phyloP scores from a whole-genome alignment of 2,329 filamentous ascomycete species.

The Ampelomyces quisqualis region DNA sequence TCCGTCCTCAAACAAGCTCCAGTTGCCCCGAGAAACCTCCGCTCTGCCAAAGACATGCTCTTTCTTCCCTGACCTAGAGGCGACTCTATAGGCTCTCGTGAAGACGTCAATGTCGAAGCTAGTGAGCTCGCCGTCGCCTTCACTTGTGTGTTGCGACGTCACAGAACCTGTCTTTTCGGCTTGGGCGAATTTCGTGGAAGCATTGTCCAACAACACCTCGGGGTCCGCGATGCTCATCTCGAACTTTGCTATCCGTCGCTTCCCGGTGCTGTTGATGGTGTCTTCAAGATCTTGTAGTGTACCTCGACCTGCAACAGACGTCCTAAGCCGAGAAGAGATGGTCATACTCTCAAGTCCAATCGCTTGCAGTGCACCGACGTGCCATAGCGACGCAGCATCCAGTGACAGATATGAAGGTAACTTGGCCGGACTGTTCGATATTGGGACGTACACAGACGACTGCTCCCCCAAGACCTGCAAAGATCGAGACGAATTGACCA shows the following conservation, averaged over 20 bases:
- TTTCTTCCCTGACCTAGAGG: conserved; percentile 17
- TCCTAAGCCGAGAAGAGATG: conserved; percentile 69
- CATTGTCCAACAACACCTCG: conserved; percentile 31
- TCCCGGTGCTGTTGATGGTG: conserved; percentile 72
- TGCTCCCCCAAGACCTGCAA: conserved; percentile 68
- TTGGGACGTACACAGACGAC: conserved; percentile 75
- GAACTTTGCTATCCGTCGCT: conserved; percentile 74
- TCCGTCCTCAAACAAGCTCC: conserved; percentile 35
- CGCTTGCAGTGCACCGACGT: conserved; percentile 73
- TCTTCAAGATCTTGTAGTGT: conserved; percentile 65
- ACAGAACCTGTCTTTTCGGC: conserved; percentile 32
- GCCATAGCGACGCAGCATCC: conserved; percentile 70
- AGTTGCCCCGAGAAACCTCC: conserved; percentile 44
- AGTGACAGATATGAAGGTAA: conserved; percentile 61
- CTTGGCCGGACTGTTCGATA: conserved; percentile 59
- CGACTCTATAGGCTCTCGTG: conserved; percentile 32
- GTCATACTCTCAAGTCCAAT: conserved; percentile 77
- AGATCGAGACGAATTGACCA: conserved; percentile 73
- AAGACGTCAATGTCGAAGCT: conserved; percentile 41
- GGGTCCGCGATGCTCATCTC: conserved; percentile 62
- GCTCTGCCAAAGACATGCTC: conserved; percentile 47
- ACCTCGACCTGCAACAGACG: conserved; percentile 44
- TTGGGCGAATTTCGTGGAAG: conserved; percentile 22
- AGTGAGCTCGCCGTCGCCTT: conserved; percentile 19
- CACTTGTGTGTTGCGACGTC: conserved; percentile 18